A percentile compares a stretch with the other conserved stretches of the same genome.
Evolutionary conservation across 2,329 filamentous ascomycete species (phyloP).

Genomic region (Parastagonospora nodorum): DNA sequence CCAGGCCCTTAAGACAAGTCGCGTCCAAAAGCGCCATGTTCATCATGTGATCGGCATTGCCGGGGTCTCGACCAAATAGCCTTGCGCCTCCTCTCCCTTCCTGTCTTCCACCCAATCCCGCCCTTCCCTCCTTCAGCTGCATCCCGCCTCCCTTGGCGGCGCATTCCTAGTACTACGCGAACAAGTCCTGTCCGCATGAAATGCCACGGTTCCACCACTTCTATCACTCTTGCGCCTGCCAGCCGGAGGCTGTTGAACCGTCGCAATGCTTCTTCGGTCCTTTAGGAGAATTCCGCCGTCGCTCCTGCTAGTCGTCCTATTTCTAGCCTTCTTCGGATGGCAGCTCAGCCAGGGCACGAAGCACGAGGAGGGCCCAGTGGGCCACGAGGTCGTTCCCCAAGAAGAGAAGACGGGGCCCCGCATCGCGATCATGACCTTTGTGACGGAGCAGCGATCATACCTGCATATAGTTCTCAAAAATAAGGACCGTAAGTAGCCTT

Average conservation of each 20-base stretch:
- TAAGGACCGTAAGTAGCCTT: conserved; percentile 39
- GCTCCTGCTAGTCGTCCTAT: conserved; percentile 29
- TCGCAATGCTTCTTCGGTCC: conserved; percentile 36
- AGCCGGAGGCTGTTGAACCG: neutral
- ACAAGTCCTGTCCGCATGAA: conserved; percentile 9
- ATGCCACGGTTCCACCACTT: conserved; percentile 6
- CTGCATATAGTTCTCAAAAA: conserved; percentile 44
- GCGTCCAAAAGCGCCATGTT: too few species aligned
- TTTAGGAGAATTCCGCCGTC: conserved; percentile 25
- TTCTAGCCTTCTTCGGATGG: conserved; percentile 39
- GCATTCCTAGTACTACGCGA: conserved; percentile 21
- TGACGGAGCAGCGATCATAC: conserved; percentile 45
- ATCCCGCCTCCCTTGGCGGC: conserved; percentile 7
- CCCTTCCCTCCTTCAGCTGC: neutral
- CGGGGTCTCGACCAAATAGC: neutral
- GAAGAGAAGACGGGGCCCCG: conserved; percentile 18
- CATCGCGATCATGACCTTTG: conserved; percentile 45
- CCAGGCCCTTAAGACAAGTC: too few species aligned
- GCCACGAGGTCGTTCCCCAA: conserved; percentile 2
- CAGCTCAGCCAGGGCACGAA: conserved; percentile 31
- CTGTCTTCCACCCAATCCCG: neutral
- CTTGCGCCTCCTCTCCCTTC: conserved; percentile 5
- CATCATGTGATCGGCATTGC: too few species aligned
- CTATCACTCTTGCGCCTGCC: neutral
- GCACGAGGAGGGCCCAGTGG: conserved; percentile 12